Conservation (phyloP, 2,329 filamentous ascomycete genomes). For the Fusarium tjaetaba region DNA sequence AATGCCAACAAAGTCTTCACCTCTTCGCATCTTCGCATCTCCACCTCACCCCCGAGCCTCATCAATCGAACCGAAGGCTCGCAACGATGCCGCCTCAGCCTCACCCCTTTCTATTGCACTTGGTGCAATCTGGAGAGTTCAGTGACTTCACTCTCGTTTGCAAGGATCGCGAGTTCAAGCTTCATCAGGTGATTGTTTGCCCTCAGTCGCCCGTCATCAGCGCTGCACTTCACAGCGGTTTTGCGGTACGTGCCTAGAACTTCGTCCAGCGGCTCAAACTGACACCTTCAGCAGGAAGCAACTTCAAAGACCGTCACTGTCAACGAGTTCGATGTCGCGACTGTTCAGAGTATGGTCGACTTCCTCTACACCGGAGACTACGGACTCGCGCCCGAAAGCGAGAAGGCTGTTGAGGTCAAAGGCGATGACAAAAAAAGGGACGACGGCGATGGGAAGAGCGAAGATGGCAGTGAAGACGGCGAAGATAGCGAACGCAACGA, state of each 20-base stretch:
- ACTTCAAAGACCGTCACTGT: not conserved
- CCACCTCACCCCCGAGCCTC: accelerated
- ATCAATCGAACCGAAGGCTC: accelerated
- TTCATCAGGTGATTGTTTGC: slow-evolving; percentile 3
- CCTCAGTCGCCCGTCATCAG: not conserved
- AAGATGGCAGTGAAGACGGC: no score
- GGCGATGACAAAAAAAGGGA: no score
- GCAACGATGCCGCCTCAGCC: accelerated
- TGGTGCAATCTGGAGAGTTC: not conserved
- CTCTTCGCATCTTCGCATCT: not conserved
- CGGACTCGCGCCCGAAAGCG: not conserved
- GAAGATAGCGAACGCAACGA: no score
- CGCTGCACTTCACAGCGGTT: not conserved
- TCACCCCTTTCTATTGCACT: not conserved
- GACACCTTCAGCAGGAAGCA: no score
- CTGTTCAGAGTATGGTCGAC: not conserved
- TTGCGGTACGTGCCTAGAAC: not conserved
- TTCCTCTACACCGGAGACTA: slow-evolving; percentile 2
- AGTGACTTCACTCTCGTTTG: not conserved
- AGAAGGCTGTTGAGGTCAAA: no score
- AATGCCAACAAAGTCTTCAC: not conserved
- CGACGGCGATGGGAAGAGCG: no score
- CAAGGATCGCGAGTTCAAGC: not conserved
- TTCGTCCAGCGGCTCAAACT: no score
- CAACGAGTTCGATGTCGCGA: not conserved